Evolutionary conservation across 352 stramenopile species (phyloP).

Genomic region (Elongisporangium undulatum): DNA sequence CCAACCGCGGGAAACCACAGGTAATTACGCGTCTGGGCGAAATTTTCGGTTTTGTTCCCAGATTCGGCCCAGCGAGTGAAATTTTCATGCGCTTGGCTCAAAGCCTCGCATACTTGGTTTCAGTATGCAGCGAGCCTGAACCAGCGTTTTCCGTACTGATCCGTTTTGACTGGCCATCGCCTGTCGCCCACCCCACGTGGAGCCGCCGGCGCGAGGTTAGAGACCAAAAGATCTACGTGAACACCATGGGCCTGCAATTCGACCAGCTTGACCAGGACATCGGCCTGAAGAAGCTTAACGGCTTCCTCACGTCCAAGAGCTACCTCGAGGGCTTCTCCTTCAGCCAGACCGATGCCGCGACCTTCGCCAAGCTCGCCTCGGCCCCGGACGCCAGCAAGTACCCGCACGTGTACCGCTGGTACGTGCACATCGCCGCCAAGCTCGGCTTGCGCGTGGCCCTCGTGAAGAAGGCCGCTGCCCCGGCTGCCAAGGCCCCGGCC

Average conservation of each 20-base stretch:
- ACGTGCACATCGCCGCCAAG: slow-evolving; percentile 60
- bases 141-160: slow-evolving; percentile 3
- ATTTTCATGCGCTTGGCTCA: background rate
- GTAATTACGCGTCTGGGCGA: background rate
- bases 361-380: slow-evolving; percentile 44
- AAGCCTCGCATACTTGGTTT: slow-evolving; percentile 1
- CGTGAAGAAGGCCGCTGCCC: slow-evolving; percentile 22
- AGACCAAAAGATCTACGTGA: slow-evolving; percentile 3
- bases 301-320: slow-evolving; percentile 71
- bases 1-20: background rate
- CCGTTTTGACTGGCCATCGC: background rate
- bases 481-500: slow-evolving; percentile 1
- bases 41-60: background rate
- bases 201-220: background rate
- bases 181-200: slow-evolving; percentile 15
- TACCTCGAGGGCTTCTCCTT: slow-evolving; percentile 82
- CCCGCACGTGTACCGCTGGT: slow-evolving; percentile 69
- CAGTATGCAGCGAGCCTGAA: slow-evolving; percentile 15
- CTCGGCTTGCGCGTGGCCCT: slow-evolving; percentile 42
- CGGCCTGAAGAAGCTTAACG: slow-evolving; percentile 76
- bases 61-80: background rate
- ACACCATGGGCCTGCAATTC: slow-evolving; percentile 55
- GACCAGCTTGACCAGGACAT: slow-evolving; percentile 53
- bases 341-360: slow-evolving; percentile 49
- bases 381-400: slow-evolving; percentile 44